These are phyloP conservation scores for Podochytrium sp. DNA, from an alignment of 192 early-diverging fungal genomes.

Conservation along the genomic window DNA sequence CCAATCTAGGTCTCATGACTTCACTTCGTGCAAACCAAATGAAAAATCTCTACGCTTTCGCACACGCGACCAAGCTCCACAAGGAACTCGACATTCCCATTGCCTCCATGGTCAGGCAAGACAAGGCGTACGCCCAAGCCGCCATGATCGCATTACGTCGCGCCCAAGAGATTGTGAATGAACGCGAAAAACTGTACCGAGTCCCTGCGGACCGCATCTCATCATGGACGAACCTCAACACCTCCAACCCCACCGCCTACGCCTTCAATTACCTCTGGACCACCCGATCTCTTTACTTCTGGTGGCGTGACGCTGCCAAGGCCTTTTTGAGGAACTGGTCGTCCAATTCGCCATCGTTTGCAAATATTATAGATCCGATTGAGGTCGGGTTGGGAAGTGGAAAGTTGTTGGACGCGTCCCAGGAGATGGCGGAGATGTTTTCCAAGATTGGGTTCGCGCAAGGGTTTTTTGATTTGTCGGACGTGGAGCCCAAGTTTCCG, in stretches of 20 bases:
- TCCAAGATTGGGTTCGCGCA: background rate
- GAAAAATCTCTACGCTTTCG: constrained; percentile 20
- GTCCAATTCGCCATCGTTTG: background rate
- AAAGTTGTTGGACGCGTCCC: background rate
- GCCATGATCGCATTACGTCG: constrained; percentile 7
- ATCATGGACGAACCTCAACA: constrained; percentile 25
- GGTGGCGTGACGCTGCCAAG: constrained; percentile 31
- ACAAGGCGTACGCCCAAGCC: too few species aligned
- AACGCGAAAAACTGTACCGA: constrained; percentile 21
- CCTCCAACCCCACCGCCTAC: constrained; percentile 24
- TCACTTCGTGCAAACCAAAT: constrained; percentile 26
- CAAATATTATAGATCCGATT: constrained; percentile 33
- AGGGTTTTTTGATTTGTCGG: constrained; percentile 15
- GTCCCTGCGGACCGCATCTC: constrained; percentile 18
- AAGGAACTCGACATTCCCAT: background rate
- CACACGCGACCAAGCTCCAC: constrained; percentile 12
- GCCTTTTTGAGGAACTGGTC: background rate
- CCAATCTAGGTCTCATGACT: too few species aligned
- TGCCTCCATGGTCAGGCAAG: too few species aligned
- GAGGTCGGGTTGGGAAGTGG: constrained; percentile 31
- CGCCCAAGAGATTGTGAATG: constrained; percentile 15
- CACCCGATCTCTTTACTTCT: constrained; percentile 27
- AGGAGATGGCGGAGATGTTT: constrained; percentile 10
- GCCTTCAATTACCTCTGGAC: constrained; percentile 27
- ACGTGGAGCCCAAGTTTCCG: constrained; percentile 33